These are phyloP conservation scores for Misopates orontium DNA, from an alignment of 257 asterid genomes.

Conservation along the genomic window DNA sequence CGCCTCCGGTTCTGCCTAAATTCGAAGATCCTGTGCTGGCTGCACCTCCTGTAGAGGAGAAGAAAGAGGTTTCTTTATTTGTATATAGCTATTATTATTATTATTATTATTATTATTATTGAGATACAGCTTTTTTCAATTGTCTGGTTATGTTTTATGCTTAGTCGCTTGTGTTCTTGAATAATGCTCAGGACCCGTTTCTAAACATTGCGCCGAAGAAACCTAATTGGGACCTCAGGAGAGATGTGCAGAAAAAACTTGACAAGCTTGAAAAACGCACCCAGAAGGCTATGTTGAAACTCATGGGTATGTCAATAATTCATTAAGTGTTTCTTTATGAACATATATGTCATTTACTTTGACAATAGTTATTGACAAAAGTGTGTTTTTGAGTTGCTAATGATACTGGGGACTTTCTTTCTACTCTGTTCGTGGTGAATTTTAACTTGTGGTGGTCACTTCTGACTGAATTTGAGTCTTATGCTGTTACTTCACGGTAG, in stretches of 20 bases:
- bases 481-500: background rate
- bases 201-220: slow-evolving; percentile 95
- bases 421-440: slow-evolving; percentile 12
- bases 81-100: background rate
- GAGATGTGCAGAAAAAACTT: slow-evolving; percentile 92
- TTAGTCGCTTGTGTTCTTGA: background rate
- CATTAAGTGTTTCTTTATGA: too few relatives aligned
- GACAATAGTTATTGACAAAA: background rate
- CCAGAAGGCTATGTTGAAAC: slow-evolving; percentile 70
- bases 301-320: slow-evolving; percentile 81
- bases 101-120: background rate
- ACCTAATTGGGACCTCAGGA: slow-evolving; percentile 93
- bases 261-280: slow-evolving; percentile 93
- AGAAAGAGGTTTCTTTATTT: slow-evolving; percentile 62
- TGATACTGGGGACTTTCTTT: too few relatives aligned
- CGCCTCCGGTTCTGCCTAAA: slow-evolving; percentile 83
- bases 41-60: slow-evolving; percentile 65
- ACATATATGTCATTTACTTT: slow-evolving; percentile 25
- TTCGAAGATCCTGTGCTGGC: slow-evolving; percentile 79
- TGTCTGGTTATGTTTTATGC: background rate
- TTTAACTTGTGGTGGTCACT: slow-evolving; percentile 17
- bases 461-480: slow-evolving; percentile 17
- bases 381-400: background rate
- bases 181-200: slow-evolving; percentile 71
- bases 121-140: background rate